phyloP scores from a whole-genome alignment of 2,329 filamentous ascomycete species.

The Talaromyces sp. region DNA sequence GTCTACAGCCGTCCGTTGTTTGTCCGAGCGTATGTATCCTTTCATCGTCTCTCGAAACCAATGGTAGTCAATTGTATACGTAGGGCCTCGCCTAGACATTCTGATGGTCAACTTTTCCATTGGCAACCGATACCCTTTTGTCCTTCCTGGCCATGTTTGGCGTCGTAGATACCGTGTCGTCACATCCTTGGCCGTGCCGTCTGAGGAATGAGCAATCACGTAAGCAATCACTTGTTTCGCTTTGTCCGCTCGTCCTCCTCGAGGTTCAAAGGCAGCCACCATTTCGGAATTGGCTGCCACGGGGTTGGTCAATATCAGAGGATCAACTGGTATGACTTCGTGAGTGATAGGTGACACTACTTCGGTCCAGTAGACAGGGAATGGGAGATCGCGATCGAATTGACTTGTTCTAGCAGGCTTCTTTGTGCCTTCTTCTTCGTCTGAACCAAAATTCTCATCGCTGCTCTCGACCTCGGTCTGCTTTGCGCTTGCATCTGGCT shows the following conservation, averaged over 20 bases:
- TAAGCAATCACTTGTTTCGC: slow-evolving; percentile 89
- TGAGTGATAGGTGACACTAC: slow-evolving; percentile 78
- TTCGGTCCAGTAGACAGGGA: slow-evolving; percentile 92
- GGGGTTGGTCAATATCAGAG: slow-evolving; percentile 63
- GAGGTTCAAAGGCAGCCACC: slow-evolving; percentile 73
- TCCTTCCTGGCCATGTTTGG: slow-evolving; percentile 79
- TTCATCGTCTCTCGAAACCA: slow-evolving; percentile 85
- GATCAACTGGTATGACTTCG: slow-evolving; percentile 75
- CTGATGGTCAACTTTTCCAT: slow-evolving; percentile 78
- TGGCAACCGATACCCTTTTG: slow-evolving; percentile 78
- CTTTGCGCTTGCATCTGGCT: slow-evolving; percentile 12
- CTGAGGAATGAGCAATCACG: slow-evolving; percentile 74
- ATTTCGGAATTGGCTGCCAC: slow-evolving; percentile 72
- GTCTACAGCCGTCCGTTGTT: slow-evolving; percentile 66
- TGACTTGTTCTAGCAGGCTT: slow-evolving; percentile 1
- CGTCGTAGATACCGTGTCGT: slow-evolving; percentile 86
- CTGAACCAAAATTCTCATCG: slow-evolving; percentile 19
- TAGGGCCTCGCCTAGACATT: slow-evolving; percentile 53
- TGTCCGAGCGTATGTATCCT: slow-evolving; percentile 61
- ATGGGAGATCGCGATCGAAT: slow-evolving; percentile 77
- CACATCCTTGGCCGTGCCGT: slow-evolving; percentile 91
- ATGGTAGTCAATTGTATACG: slow-evolving; percentile 76
- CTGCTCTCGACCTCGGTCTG: slow-evolving; percentile 23
- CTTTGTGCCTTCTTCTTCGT: slow-evolving; percentile 21
- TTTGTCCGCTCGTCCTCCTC: slow-evolving; percentile 78